Evolutionary conservation across 73 alveolate species (phyloP), one percentile per base, ranked within the genome.

Genomic region (Paramecium biaurelia): DNA sequence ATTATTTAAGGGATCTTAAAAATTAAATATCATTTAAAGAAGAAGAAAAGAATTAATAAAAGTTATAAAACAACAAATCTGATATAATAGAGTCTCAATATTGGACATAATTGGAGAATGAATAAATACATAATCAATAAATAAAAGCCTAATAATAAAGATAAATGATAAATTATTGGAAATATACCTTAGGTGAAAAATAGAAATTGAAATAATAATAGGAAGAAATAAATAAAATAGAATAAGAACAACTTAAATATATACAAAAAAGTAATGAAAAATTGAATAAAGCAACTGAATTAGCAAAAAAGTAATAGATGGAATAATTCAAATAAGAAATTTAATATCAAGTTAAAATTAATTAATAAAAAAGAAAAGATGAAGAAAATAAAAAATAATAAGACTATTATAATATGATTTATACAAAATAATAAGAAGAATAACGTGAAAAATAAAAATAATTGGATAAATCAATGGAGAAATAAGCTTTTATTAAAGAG

Each of bases 1-100:
- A 72, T 72, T 72, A 72, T 34, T 37, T 72, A 38, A 30, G 58
- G 20, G 86, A 72, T 72, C 58, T 72, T 11, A 32, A 72, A 72
- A 72, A 72, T 72, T 37, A 72, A 38, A 72, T 72, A 5, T 15
- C 18, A 32, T 32, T 42, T 72, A 72, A 72, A 10, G 86, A 72
- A 72, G 56, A 72, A 72, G 38, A 32, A 72, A 72, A 35, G 18
- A 14, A 8, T 8, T 34, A 72, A 72, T 18, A 72, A 42, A 72
- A 38, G 45, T 20, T 35, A 37, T 42, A 72, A 72, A 72, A 72
- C 10, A 35, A 72, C 10, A 35, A 72, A 72, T 32, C 56, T 15
- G 86, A 72, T 37, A 28, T 28, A 35, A 72, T 72, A 38, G 86
- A 72, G n/a, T 72, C 58, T 21, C 14, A 72, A 18, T 72, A 72